Evolutionary conservation across 352 stramenopile species (phyloP), one percentile per base, ranked within the genome.

Genomic region (Globisporangium barbulae): DNA sequence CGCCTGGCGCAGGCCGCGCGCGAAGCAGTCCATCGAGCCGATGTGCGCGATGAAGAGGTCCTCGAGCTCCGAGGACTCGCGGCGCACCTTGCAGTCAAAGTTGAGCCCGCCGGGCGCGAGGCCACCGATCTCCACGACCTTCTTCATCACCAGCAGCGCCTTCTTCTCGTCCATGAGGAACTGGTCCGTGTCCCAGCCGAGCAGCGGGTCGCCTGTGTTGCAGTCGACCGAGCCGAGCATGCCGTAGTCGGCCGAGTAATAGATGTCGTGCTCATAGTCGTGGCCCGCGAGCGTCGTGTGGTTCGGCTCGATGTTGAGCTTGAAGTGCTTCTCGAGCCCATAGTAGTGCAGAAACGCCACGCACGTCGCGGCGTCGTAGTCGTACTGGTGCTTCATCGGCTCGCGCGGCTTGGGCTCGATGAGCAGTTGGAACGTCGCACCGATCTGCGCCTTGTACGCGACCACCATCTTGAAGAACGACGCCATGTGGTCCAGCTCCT

Each of bases 241-340:
- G 56, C 74, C 72, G 65, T 83, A 87, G 60, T 86, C 73, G 25
- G 70, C 73, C 6, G 87, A 78, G 39, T 96, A 75, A 54, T 85
- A 77, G 67, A 96, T 89, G 63, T 97, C 89, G 67, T 96, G 85
- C 60, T 93, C 84, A 58, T 85, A 90, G 61, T 92, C 78, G 69
- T 96, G 87, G 25, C 89, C 87, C 30, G 89, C 87, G 45, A 97
- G 74, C 39, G 85, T 91, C 49, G 84, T 93, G 75, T 97, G 89
- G 67, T 96, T 96, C 22, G 87, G 84, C 72, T 95, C 87, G 62
- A 96, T 91, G 72, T 96, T 95, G 50, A 97, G 69, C 69, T 94
- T 91, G 70, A 96, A 96, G 59, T 97, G 71, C 35, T 89, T 72
- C 28, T 89, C 69, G 21, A 97, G 71, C 5, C 73, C 78, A 67